A percentile compares a stretch with the other conserved stretches of the same genome.
phyloP scores from a whole-genome alignment of 176 grass and related monocot species.

The Zizania latifolia region DNA sequence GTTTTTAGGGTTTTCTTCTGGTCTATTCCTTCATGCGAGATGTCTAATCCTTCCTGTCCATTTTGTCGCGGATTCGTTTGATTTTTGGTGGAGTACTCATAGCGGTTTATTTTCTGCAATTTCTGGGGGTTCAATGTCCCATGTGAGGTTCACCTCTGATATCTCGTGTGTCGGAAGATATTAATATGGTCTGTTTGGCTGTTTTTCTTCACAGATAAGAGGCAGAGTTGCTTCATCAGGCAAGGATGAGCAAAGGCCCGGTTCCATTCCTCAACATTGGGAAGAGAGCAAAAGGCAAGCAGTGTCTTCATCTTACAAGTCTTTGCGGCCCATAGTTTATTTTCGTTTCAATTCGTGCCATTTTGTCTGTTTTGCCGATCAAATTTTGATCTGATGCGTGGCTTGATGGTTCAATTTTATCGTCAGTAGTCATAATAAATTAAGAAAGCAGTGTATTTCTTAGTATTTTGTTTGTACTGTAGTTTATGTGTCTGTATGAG shows the following conservation, averaged over 20 bases:
- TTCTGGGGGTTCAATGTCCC: neutral
- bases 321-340: neutral
- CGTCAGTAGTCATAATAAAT: neutral
- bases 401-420: neutral
- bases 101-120: neutral
- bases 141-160: neutral
- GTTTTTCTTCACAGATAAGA: neutral
- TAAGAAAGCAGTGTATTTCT: neutral
- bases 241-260: constrained; percentile 69
- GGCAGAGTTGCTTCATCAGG: neutral
- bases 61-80: too few species aligned
- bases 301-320: neutral
- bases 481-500: neutral
- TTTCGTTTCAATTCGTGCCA: neutral
- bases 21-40: too few species aligned
- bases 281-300: constrained; percentile 61
- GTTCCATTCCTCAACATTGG: constrained; percentile 52
- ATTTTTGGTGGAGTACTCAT: too few species aligned
- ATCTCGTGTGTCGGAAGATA: neutral
- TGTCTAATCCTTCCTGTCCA: too few species aligned
- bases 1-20: too few species aligned
- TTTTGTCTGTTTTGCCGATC: neutral
- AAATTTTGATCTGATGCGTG: neutral
- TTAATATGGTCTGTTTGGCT: neutral
- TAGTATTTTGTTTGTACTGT: neutral